phyloP scores from a whole-genome alignment of 139 green algal genomes.

The Raphidocelis subcapitata region DNA sequence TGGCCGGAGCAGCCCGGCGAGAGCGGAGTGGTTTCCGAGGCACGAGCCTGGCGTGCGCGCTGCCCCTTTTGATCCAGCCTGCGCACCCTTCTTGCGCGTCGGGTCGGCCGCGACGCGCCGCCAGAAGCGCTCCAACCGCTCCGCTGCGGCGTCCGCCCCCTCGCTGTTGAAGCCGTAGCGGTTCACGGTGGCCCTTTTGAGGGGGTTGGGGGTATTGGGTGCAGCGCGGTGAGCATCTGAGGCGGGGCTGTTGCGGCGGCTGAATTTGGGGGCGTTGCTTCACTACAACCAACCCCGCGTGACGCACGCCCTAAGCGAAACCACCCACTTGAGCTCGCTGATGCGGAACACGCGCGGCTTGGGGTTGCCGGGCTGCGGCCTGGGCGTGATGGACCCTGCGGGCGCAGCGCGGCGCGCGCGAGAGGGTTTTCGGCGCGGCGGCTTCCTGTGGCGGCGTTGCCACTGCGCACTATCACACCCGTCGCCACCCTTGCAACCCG shows the following conservation, averaged over 20 bases:
- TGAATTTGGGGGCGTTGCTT: too few relatives aligned
- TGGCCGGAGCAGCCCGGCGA: too few relatives aligned
- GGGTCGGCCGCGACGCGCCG: slow-evolving; percentile 25
- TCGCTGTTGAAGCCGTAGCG: slow-evolving; percentile 98
- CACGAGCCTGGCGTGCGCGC: too few relatives aligned
- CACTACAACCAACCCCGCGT: too few relatives aligned
- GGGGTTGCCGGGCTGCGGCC: slow-evolving; percentile 93
- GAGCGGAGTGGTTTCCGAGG: too few relatives aligned
- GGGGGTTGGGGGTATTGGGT: neutral
- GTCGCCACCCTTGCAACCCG: too few relatives aligned
- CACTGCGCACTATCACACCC: too few relatives aligned
- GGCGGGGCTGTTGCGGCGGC: too few relatives aligned
- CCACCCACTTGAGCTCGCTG: slow-evolving; percentile 67
- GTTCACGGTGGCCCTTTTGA: slow-evolving; percentile 90
- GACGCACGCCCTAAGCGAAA: too few relatives aligned
- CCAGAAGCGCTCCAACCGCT: slow-evolving; percentile 61
- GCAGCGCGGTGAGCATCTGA: too few relatives aligned
- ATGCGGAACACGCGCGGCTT: slow-evolving; percentile 91
- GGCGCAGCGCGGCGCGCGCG: neutral
- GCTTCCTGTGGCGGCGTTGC: too few relatives aligned
- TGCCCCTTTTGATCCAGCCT: neutral
- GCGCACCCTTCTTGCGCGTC: slow-evolving; percentile 32
- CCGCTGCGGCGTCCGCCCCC: slow-evolving; percentile 74
- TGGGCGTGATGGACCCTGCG: slow-evolving; percentile 87
- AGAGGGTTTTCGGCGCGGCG: too few relatives aligned